These are phyloP conservation scores for Lactifluus hygrophoroides DNA, from an alignment of 768 basidiomycete species.

Conservation along the genomic window DNA sequence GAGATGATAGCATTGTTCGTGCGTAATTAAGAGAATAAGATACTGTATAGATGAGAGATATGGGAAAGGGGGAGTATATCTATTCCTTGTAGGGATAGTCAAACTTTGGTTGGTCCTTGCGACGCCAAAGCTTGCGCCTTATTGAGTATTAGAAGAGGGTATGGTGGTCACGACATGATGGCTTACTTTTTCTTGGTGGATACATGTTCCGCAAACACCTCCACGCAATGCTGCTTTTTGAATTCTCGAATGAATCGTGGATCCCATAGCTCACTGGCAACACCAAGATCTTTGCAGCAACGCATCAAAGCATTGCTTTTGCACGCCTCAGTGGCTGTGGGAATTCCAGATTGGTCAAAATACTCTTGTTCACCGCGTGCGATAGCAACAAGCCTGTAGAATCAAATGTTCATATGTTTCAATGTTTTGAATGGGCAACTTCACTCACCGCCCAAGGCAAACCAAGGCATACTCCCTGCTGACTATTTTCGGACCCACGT, in stretches of 20 bases:
- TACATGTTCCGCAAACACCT: slow-evolving; percentile 79
- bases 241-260: slow-evolving; percentile 93
- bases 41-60: neutral
- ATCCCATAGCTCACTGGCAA: slow-evolving; percentile 97
- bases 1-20: neutral
- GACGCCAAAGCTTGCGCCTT: slow-evolving; percentile 88
- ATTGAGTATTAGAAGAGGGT: slow-evolving; percentile 3
- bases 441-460: slow-evolving; percentile 77
- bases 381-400: slow-evolving; percentile 72
- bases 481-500: slow-evolving; percentile 80
- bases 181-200: slow-evolving; percentile 87
- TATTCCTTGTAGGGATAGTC: slow-evolving; percentile 83
- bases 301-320: slow-evolving; percentile 97
- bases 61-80: neutral
- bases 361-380: slow-evolving; percentile 96
- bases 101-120: slow-evolving; percentile 79
- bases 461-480: slow-evolving; percentile 93
- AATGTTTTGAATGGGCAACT: neutral
- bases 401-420: neutral
- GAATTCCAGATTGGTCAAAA: slow-evolving; percentile 82
- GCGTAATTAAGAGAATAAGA: neutral
- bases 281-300: slow-evolving; percentile 92
- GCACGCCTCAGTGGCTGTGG: slow-evolving; percentile 90
- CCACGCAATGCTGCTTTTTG: slow-evolving; percentile 74
- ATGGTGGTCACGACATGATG: neutral